Base-by-base conservation (phyloP, 225 moss, liverwort and hornwort genomes). In the Pleurozium schreberi region DNA sequence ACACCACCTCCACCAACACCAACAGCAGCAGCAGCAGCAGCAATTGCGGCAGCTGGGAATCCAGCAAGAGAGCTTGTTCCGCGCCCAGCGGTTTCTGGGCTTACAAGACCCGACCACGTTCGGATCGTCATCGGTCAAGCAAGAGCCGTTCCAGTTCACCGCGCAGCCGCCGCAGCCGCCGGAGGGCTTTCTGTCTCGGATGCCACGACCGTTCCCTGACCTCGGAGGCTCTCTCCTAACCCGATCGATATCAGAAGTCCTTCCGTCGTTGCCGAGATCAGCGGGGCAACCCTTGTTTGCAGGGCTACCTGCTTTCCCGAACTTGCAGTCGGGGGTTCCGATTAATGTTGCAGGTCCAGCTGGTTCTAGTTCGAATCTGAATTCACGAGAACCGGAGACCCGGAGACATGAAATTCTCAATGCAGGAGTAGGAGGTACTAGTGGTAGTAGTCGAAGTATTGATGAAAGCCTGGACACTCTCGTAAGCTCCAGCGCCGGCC, bases 81-180 rank as follows among this genome's bases (percentile, higher is more conserved):
- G 94, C 63, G 92, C 92, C 6, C 93, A 91, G 82, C 93, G 91
- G 83, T 93, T 93, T 65, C 85, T 92, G 59, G 93, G 89, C 22
- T 50, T 93, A 26, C 94, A 92, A 4, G 92, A 93, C 68, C 84
- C 85, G 57, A n/a, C 77, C 43, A 8, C 84, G 40, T 83, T 88
- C 6, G 89, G 86, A 14, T 85, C 76, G 8, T 64, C 90, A 6
- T 52, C 53, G 18, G 85, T 93, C 47, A 94, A 94, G 88, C 93
- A 91, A 52, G 94, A 94, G 84, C 92, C 92, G 4, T 92, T 92
- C 61, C 94, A 94, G 31, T 93, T 91, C 88, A 84, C 60, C 9
- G 83, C 92, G n/a, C 93, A 90, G 69, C 40, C 45, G 60, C 63
- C 63, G 63, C 31, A 27, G 61, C 26, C 60, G 59, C 43, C 75